Conservation (phyloP, 1,284 basidiomycete genomes). For the Leucoagaricus sp. region DNA sequence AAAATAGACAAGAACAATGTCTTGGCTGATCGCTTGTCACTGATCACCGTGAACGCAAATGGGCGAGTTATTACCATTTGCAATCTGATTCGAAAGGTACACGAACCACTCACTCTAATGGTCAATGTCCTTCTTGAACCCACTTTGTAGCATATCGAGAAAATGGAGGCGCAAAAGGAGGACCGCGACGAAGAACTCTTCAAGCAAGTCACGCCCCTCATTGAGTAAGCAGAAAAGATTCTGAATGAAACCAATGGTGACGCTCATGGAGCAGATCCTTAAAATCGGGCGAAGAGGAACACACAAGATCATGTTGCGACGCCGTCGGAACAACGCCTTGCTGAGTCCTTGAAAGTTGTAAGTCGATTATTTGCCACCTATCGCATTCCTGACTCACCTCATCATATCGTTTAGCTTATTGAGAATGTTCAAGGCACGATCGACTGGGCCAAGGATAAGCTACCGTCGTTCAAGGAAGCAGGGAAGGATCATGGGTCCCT, state of each 20-base stretch:
- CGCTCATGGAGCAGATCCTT: constrained; percentile 37
- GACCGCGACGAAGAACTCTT: constrained; percentile 38
- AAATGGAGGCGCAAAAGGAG: constrained; percentile 33
- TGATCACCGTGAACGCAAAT: constrained; percentile 35
- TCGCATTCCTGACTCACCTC: neutral
- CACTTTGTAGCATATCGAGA: constrained; percentile 30
- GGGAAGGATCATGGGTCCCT: constrained; percentile 23
- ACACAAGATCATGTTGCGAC: constrained; percentile 36
- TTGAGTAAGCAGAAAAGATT: constrained; percentile 38
- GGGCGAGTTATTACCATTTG: constrained; percentile 30
- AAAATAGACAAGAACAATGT: constrained; percentile 26
- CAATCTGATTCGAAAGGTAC: constrained; percentile 37
- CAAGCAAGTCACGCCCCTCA: constrained; percentile 33
- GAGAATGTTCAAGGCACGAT: constrained; percentile 41
- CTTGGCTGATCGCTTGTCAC: constrained; percentile 33
- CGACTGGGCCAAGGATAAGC: constrained; percentile 39
- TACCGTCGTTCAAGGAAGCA: constrained; percentile 38
- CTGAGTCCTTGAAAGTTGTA: constrained; percentile 39
- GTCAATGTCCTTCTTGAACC: neutral
- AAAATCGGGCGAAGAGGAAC: constrained; percentile 38
- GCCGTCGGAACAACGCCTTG: constrained; percentile 40
- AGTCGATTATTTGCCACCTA: constrained; percentile 1
- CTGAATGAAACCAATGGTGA: constrained; percentile 39
- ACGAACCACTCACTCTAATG: neutral
- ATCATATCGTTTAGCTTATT: constrained; percentile 26